These are phyloP conservation scores for Fusarium dlaminii DNA, from an alignment of 2,329 filamentous ascomycete genomes.

Conservation along the genomic window DNA sequence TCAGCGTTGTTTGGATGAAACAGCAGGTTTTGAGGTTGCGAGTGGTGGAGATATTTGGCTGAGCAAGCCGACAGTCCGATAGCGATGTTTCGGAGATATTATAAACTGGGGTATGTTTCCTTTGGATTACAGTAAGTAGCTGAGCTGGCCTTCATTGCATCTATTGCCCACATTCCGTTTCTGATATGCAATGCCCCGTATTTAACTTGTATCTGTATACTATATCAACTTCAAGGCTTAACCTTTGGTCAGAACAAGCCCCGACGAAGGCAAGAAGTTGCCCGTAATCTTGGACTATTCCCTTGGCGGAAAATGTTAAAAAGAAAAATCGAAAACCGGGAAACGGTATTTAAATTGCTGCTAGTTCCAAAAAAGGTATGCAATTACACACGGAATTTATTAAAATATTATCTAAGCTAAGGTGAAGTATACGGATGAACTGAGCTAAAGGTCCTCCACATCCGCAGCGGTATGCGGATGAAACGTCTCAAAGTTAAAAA, in stretches of 20 bases:
- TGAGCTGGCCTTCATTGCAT: not conserved
- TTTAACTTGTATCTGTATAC: too few relatives aligned
- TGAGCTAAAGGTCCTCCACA: slow-evolving; percentile 13
- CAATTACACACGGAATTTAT: not conserved
- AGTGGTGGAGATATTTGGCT: slow-evolving; percentile 20
- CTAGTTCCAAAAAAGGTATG: not conserved
- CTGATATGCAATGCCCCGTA: too few relatives aligned
- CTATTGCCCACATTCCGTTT: not conserved
- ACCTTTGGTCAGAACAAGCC: fast-evolving
- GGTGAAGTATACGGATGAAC: not conserved
- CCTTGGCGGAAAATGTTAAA: fast-evolving
- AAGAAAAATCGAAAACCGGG: not conserved
- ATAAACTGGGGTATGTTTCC: slow-evolving; percentile 1
- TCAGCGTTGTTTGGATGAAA: slow-evolving; percentile 1
- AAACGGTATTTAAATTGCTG: not conserved
- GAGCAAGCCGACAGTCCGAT: not conserved
- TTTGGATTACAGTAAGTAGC: not conserved
- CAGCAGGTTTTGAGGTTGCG: not conserved
- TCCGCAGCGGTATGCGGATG: slow-evolving; percentile 18
- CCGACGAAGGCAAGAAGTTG: too few relatives aligned
- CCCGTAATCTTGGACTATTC: fast-evolving
- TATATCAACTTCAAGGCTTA: not conserved
- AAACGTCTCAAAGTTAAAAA: slow-evolving; percentile 26
- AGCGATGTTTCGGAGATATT: not conserved
- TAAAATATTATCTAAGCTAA: not conserved